Evolutionary conservation across 1,284 basidiomycete genomes (phyloP).

Genomic region (Malassezia dermatis): DNA sequence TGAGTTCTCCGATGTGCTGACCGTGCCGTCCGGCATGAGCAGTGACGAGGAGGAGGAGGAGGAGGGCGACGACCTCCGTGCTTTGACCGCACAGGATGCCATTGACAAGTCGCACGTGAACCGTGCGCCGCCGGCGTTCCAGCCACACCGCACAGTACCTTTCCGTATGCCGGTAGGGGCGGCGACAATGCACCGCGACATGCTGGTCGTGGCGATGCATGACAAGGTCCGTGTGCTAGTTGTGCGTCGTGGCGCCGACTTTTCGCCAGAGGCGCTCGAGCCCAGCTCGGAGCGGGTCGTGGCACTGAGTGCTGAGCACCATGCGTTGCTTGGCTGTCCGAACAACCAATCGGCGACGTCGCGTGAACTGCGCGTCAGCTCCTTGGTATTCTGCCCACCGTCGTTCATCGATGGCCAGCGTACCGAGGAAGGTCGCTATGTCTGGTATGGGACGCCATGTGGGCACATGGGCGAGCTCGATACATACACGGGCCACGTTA

Average conservation of each 20-base stretch:
- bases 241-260: neutral
- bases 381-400: conserved; percentile 12
- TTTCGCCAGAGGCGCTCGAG: neutral
- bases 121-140: conserved; percentile 7
- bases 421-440: conserved; percentile 23
- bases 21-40: neutral
- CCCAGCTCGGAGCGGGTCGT: conserved; percentile 1
- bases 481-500: conserved; percentile 22
- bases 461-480: conserved; percentile 42
- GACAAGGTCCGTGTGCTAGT: conserved; percentile 9
- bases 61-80: neutral
- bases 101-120: conserved; percentile 14
- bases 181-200: neutral
- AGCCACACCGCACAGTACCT: conserved; percentile 3
- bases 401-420: neutral
- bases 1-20: conserved; percentile 1
- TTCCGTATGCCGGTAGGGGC: neutral
- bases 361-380: conserved; percentile 8
- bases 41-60: conserved; percentile 9
- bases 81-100: neutral
- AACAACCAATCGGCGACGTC: conserved; percentile 1
- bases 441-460: conserved; percentile 40
- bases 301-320: conserved; percentile 6
- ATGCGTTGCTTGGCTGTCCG: conserved; percentile 8
- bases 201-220: neutral